Conservation (phyloP, 108 stramenopile species). For the Fistulifera solaris region DNA sequence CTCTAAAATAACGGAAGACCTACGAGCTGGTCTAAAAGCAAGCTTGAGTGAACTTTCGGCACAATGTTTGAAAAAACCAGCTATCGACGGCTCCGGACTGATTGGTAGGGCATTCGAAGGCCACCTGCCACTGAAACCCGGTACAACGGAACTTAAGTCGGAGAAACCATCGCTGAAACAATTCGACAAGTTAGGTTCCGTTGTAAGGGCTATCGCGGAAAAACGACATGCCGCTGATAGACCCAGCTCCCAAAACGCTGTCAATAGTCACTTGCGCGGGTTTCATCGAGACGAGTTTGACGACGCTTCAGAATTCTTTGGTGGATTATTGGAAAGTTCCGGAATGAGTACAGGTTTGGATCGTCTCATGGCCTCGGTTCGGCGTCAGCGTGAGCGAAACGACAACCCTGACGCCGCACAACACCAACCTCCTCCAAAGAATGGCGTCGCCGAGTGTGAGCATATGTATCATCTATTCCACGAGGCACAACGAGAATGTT, state of each 20-base stretch:
- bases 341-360: slow-evolving; percentile 17
- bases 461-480: slow-evolving; percentile 47
- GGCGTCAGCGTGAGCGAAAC: not conserved
- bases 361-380: slow-evolving; percentile 31
- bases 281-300: slow-evolving; percentile 6
- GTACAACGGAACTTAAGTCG: not conserved
- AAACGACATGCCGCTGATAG: slow-evolving; percentile 35
- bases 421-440: not conserved
- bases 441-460: slow-evolving; percentile 36
- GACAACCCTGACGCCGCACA: not conserved
- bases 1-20: slow-evolving; percentile 21
- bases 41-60: slow-evolving; percentile 9
- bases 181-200: slow-evolving; percentile 28
- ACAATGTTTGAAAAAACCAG: slow-evolving; percentile 1
- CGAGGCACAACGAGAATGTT: slow-evolving; percentile 66
- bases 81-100: not conserved
- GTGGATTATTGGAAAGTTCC: slow-evolving; percentile 33
- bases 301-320: slow-evolving; percentile 33
- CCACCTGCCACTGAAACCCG: not conserved
- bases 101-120: not conserved
- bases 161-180: slow-evolving; percentile 5
- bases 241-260: slow-evolving; percentile 42
- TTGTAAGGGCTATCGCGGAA: slow-evolving; percentile 29
- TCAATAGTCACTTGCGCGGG: slow-evolving; percentile 40
- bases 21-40: slow-evolving; percentile 16